These are phyloP conservation scores for Colletotrichum sp. DNA, from an alignment of 2,329 filamentous ascomycete species.

Conservation along the genomic window DNA sequence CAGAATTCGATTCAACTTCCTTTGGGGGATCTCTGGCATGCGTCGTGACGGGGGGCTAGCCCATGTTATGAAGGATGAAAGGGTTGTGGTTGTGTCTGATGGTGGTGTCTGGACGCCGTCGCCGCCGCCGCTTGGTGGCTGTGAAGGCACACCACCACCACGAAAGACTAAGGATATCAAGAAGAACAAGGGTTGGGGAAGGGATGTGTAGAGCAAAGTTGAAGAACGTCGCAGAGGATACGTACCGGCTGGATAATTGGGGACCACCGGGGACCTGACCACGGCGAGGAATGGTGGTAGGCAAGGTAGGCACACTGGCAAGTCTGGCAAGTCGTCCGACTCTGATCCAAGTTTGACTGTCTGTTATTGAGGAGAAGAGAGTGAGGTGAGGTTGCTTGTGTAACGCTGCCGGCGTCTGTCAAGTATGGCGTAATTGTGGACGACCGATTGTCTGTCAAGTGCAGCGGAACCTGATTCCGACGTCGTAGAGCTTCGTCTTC, in stretches of 20 bases:
- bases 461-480: background rate
- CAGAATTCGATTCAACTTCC: background rate
- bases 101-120: background rate
- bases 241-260: background rate
- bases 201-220: background rate
- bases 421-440: background rate
- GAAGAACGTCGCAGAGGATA: background rate
- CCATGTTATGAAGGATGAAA: constrained; percentile 3
- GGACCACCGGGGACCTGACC: background rate
- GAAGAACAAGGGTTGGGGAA: background rate
- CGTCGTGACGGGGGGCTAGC: background rate
- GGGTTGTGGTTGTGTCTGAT: constrained; percentile 1
- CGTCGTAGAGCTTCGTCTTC: background rate
- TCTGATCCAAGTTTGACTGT: background rate
- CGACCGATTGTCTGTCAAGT: background rate
- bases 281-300: background rate
- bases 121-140: background rate
- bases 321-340: background rate
- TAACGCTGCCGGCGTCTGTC: background rate
- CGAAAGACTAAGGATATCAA: background rate
- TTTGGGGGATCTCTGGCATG: background rate
- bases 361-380: background rate
- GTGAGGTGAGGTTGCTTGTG: background rate
- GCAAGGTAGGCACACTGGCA: background rate
- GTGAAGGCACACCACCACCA: background rate